Percentiles rank a stretch among this genome's conserved stretches.
Conservation (phyloP, 805 yeast genomes). For the Clavispora carvajalis region DNA sequence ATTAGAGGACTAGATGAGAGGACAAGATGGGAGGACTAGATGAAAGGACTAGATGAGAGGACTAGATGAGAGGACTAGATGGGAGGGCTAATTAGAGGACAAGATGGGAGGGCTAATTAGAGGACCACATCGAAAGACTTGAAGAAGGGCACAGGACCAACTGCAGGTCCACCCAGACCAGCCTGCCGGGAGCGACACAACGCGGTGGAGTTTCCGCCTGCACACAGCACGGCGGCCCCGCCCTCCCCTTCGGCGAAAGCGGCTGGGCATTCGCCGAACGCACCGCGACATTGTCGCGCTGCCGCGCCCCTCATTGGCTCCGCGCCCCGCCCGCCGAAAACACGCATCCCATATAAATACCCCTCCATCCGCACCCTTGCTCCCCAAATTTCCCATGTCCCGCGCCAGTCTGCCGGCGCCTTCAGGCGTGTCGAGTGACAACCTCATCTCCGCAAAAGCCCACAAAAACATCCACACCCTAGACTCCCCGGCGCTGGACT, state of each 20-base stretch:
- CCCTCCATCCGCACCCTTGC: background rate
- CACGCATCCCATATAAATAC: background rate
- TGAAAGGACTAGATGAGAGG: no score
- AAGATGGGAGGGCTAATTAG: no score
- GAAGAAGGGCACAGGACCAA: no score
- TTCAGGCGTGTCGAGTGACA: slow-evolving; percentile 4
- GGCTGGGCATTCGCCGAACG: slow-evolving; percentile 1
- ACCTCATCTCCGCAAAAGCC: slow-evolving; percentile 1
- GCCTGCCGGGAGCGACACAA: no score
- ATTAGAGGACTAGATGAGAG: no score
- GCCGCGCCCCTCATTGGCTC: background rate
- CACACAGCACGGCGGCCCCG: slow-evolving; percentile 4
- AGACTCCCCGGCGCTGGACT: background rate
- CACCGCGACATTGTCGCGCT: background rate
- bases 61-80: no score
- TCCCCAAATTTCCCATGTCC: background rate
- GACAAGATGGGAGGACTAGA: no score
- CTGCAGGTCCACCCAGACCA: no score
- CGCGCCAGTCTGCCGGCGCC: slow-evolving; percentile 2
- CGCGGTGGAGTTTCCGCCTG: background rate
- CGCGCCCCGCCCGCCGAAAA: background rate
- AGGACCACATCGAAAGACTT: no score
- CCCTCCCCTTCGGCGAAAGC: slow-evolving; percentile 2
- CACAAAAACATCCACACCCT: slow-evolving; percentile 3
- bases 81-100: no score